A percentile compares a stretch with the other conserved stretches of the same genome.
Evolutionary conservation across 495 filamentous ascomycete species (phyloP).

Genomic region (Halenospora varia): DNA sequence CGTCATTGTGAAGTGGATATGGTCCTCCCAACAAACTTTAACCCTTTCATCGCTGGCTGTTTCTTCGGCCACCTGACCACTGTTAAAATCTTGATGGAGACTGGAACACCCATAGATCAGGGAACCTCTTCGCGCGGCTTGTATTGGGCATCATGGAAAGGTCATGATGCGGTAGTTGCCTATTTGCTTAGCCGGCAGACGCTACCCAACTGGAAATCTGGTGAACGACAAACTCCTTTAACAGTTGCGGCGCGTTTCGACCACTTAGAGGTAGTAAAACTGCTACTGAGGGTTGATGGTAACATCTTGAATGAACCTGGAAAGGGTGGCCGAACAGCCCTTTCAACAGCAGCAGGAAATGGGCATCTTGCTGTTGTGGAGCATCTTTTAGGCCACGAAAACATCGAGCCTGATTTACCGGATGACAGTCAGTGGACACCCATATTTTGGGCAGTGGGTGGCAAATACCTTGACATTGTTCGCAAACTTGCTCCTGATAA

Average conservation of each 20-base stretch:
- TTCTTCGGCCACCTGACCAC: constrained; percentile 16
- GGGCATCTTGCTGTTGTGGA: constrained; percentile 13
- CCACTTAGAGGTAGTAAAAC: constrained; percentile 9
- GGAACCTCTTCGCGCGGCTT: not conserved
- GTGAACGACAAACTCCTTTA: constrained; percentile 12
- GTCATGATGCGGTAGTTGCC: constrained; percentile 12
- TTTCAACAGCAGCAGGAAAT: constrained; percentile 20
- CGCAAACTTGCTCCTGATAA: too few species aligned
- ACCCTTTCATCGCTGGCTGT: constrained; percentile 13
- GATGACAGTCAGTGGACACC: constrained; percentile 11
- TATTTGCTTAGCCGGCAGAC: constrained; percentile 4
- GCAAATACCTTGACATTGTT: constrained; percentile 3
- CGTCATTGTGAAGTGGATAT: constrained; percentile 3
- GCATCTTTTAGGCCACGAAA: not conserved
- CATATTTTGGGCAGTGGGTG: constrained; percentile 18
- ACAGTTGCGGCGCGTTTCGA: constrained; percentile 11
- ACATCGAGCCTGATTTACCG: constrained; percentile 6
- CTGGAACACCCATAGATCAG: not conserved
- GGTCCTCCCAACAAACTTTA: constrained; percentile 1
- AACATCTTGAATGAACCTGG: constrained; percentile 8
- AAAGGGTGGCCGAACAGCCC: constrained; percentile 18
- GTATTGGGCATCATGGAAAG: constrained; percentile 19
- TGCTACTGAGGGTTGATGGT: constrained; percentile 3
- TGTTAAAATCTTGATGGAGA: not conserved
- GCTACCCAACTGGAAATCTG: constrained; percentile 2